phyloP scores from a whole-genome alignment of 1,139 yeast genomes.

The Debaryomyces sp. region DNA sequence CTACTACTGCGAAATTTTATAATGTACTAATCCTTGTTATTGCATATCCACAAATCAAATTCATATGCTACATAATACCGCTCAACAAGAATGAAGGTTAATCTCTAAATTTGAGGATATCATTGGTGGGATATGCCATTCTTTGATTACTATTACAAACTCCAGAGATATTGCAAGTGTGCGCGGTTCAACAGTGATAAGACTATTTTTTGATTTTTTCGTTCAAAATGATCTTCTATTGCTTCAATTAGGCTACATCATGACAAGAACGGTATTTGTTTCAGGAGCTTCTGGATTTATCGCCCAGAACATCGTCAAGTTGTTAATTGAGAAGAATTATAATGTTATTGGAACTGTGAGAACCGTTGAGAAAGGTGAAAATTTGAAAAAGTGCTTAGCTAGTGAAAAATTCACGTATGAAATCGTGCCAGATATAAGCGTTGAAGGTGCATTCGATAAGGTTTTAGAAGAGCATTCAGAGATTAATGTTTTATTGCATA shows the following conservation, averaged over 20 bases:
- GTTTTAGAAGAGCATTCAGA: constrained; percentile 32
- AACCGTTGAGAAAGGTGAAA: constrained; percentile 54
- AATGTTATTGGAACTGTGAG: constrained; percentile 67
- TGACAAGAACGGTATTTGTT: constrained; percentile 35
- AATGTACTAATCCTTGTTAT: background rate
- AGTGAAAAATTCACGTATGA: constrained; percentile 32
- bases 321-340: constrained; percentile 42
- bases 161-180: background rate
- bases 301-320: constrained; percentile 51
- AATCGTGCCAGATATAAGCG: constrained; percentile 37
- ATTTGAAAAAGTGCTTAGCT: constrained; percentile 28
- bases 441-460: constrained; percentile 36
- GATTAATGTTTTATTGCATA: constrained; percentile 32
- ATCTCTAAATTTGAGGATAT: background rate
- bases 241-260: background rate
- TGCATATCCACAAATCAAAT: background rate
- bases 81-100: background rate
- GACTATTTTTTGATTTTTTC: background rate
- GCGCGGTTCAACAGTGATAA: constrained; percentile 4
- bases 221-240: background rate
- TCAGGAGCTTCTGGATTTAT: constrained; percentile 66
- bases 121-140: background rate
- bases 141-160: background rate
- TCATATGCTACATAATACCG: background rate
- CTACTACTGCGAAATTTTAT: background rate